These are phyloP conservation scores for Auricularia sp. DNA, from an alignment of 768 basidiomycete species.

Conservation along the genomic window DNA sequence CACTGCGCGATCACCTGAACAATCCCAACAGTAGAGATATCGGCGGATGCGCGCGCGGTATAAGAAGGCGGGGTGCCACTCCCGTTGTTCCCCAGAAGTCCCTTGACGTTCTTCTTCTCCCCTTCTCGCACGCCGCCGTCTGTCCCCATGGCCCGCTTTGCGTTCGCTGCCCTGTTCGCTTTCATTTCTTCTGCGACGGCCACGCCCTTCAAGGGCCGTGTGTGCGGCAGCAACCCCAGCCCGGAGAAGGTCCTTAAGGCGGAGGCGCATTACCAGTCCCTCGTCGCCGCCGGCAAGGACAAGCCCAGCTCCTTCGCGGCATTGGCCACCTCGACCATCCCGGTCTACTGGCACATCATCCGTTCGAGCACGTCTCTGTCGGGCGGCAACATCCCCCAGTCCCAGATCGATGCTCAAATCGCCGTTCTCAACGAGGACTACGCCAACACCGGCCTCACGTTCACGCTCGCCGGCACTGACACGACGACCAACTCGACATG, in stretches of 20 bases:
- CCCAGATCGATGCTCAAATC: slow-evolving; percentile 28
- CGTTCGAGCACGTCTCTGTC: background rate
- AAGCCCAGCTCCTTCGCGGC: background rate
- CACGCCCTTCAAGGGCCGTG: background rate
- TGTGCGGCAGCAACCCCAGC: background rate
- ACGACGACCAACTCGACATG: slow-evolving; percentile 36
- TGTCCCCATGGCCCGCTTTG: background rate
- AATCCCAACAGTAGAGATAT: too few relatives aligned
- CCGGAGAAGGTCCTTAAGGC: background rate
- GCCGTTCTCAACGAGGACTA: slow-evolving; percentile 34
- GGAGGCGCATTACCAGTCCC: background rate
- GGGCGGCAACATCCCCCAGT: background rate
- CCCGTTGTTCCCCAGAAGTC: background rate
- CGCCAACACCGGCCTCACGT: slow-evolving; percentile 26
- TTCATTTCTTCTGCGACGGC: background rate
- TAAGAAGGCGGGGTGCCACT: too few relatives aligned
- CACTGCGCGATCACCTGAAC: too few relatives aligned
- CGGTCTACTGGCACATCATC: background rate
- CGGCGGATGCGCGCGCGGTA: too few relatives aligned
- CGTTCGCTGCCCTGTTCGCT: background rate
- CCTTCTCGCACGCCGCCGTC: background rate
- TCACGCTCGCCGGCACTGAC: slow-evolving; percentile 30
- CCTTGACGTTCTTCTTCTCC: background rate
- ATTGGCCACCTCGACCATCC: background rate
- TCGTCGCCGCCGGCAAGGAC: background rate